Percentiles rank a stretch among this genome's conserved stretches.
These are phyloP conservation scores for Penicillium polonicum DNA, from an alignment of 2,329 filamentous ascomycete genomes.

Conservation along the genomic window DNA sequence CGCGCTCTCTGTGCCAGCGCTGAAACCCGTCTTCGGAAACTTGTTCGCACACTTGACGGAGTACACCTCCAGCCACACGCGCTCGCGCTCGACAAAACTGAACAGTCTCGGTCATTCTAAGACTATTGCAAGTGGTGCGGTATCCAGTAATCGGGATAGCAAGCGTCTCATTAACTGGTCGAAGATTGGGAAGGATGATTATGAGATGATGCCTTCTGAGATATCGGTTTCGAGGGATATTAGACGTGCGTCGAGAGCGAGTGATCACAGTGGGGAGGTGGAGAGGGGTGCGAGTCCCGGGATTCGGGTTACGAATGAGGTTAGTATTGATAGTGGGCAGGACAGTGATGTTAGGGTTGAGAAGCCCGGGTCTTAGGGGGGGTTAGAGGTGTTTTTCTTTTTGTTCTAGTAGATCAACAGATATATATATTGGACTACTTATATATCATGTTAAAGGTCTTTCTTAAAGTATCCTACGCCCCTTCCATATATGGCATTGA, in stretches of 20 bases:
- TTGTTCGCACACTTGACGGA: conserved; percentile 24
- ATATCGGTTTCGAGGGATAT: conserved; percentile 17
- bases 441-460: background rate
- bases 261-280: background rate
- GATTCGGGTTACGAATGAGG: conserved; percentile 26
- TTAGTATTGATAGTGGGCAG: conserved; percentile 15
- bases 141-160: conserved; percentile 20
- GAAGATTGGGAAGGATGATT: conserved; percentile 21
- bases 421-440: background rate
- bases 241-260: background rate
- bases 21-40: conserved; percentile 49
- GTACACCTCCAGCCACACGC: conserved; percentile 25
- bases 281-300: conserved; percentile 5
- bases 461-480: background rate
- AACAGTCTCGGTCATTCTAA: conserved; percentile 15
- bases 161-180: conserved; percentile 26
- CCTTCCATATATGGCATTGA: background rate
- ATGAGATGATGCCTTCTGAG: conserved; percentile 32
- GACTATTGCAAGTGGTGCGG: conserved; percentile 12
- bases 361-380: background rate
- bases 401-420: background rate
- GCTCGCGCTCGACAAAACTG: conserved; percentile 15
- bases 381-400: background rate
- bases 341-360: background rate
- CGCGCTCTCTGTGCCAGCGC: conserved; percentile 52